Evolutionary conservation across 352 stramenopile species (phyloP).

Genomic region (Pythium brassicae): DNA sequence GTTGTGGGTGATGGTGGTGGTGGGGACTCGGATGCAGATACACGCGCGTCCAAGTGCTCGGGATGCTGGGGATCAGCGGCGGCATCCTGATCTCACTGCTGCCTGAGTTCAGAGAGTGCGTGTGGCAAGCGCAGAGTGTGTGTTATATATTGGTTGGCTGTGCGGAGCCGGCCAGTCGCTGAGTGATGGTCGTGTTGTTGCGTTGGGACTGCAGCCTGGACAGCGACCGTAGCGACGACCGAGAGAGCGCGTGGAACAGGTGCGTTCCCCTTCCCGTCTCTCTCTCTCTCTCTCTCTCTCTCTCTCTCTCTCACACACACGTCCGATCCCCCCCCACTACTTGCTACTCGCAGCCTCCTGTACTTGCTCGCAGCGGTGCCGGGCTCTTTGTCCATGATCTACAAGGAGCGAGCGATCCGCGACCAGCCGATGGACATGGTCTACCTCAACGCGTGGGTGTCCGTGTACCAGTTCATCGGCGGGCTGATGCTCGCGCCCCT

Average conservation of each 20-base stretch:
- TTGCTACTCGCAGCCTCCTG: conserved; percentile 34
- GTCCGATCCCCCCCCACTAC: not conserved
- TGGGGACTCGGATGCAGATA: conserved; percentile 32
- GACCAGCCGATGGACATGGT: conserved; percentile 85
- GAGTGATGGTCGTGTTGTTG: not conserved
- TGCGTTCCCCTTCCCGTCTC: conserved; percentile 13
- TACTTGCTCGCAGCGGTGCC: conserved; percentile 77
- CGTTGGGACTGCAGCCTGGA: conserved; percentile 33
- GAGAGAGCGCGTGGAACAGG: conserved; percentile 81
- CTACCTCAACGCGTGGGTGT: conserved; percentile 86
- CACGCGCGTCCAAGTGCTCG: conserved; percentile 64
- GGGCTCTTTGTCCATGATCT: conserved; percentile 79
- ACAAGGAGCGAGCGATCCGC: conserved; percentile 80
- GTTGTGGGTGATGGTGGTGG: not conserved
- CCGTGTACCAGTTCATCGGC: conserved; percentile 81
- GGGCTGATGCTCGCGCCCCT: conserved; percentile 75
- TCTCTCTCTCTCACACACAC: not conserved
- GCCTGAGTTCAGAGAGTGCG: conserved; percentile 76
- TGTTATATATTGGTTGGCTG: not conserved
- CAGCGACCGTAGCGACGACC: conserved; percentile 58
- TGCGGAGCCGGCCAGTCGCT: no score
- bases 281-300: conserved; percentile 3
- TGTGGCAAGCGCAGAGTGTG: not conserved
- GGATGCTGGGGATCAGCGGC: conserved; percentile 56
- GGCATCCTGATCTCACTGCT: conserved; percentile 74